These are phyloP conservation scores for Fusarium graminum DNA, from an alignment of 2,329 filamentous ascomycete species.

Conservation along the genomic window DNA sequence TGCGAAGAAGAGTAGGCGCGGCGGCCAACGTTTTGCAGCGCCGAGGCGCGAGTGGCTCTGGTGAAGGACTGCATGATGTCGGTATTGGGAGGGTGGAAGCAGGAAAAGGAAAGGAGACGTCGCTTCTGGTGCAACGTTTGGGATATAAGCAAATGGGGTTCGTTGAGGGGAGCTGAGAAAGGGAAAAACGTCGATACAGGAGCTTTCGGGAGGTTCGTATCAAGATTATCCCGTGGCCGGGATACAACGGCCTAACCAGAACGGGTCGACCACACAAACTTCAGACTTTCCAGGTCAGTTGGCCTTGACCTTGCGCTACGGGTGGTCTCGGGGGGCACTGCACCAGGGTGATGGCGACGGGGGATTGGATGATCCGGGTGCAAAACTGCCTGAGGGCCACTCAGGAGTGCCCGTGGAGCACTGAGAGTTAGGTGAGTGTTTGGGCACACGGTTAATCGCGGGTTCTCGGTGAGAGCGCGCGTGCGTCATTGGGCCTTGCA, in stretches of 20 bases:
- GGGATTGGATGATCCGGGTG: slow-evolving; percentile 46
- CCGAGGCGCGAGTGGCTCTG: slow-evolving; percentile 77
- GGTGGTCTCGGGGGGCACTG: slow-evolving; percentile 48
- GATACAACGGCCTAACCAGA: slow-evolving; percentile 46
- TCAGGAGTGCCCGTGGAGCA: slow-evolving; percentile 22
- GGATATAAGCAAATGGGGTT: slow-evolving; percentile 30
- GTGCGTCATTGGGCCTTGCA: slow-evolving; percentile 42
- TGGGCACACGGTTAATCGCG: slow-evolving; percentile 47
- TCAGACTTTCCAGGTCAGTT: slow-evolving; percentile 24
- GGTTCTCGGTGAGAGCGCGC: slow-evolving; percentile 45
- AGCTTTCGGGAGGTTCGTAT: slow-evolving; percentile 49
- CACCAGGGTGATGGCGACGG: slow-evolving; percentile 41
- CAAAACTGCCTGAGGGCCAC: slow-evolving; percentile 12
- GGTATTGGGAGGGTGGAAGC: slow-evolving; percentile 16
- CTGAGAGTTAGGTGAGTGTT: slow-evolving; percentile 25
- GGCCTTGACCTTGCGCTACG: slow-evolving; percentile 44
- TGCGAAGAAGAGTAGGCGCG: slow-evolving; percentile 82
- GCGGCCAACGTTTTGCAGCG: slow-evolving; percentile 73
- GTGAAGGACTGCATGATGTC: slow-evolving; percentile 86
- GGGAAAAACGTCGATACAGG: slow-evolving; percentile 49
- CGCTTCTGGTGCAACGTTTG: slow-evolving; percentile 34
- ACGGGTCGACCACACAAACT: slow-evolving; percentile 38
- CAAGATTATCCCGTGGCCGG: slow-evolving; percentile 51
- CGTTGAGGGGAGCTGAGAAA: slow-evolving; percentile 40
- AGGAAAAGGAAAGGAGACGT: slow-evolving; percentile 25